These are phyloP conservation scores for Aphanoascus verrucosus DNA, from an alignment of 2,329 filamentous ascomycete species.

Conservation along the genomic window DNA sequence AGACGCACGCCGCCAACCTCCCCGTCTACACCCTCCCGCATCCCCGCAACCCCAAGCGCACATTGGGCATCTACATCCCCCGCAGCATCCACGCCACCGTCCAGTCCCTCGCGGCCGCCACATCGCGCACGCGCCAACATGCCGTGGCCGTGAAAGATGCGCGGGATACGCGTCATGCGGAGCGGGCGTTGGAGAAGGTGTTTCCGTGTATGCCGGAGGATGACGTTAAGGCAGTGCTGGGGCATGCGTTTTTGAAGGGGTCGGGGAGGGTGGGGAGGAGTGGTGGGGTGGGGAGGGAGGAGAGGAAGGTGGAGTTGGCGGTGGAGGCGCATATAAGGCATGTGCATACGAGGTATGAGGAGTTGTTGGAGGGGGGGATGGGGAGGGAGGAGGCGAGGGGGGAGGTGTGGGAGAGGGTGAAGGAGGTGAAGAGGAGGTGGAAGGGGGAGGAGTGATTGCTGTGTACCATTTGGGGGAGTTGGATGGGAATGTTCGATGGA, in stretches of 20 bases:
- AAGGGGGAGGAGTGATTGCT: conserved; percentile 14
- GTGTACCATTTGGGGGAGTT: not conserved
- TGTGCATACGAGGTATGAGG: conserved; percentile 33
- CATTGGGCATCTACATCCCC: conserved; percentile 37
- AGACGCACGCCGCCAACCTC: conserved; percentile 25
- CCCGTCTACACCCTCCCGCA: conserved; percentile 26
- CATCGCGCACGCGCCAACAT: conserved; percentile 31
- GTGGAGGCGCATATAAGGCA: conserved; percentile 38
- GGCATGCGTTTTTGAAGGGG: conserved; percentile 33
- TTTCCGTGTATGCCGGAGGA: conserved; percentile 32
- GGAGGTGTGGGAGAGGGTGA: conserved; percentile 24
- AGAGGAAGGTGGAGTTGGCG: conserved; percentile 29
- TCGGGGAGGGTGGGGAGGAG: conserved; percentile 34
- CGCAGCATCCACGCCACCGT: conserved; percentile 31
- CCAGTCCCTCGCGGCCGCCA: conserved; percentile 29
- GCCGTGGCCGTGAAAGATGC: conserved; percentile 31
- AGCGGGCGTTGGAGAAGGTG: conserved; percentile 21
- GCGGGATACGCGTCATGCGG: conserved; percentile 22
- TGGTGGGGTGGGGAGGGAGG: conserved; percentile 23
- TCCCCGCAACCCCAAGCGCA: conserved; percentile 25
- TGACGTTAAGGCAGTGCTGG: conserved; percentile 25
- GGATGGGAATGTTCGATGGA: not conserved
- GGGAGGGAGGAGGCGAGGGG: conserved; percentile 24
- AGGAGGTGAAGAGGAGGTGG: conserved; percentile 25
- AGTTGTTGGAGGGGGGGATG: conserved; percentile 22